A percentile compares a stretch with the other conserved stretches of the same genome.
Evolutionary conservation across 495 filamentous ascomycete species (phyloP).

Genomic region (Penicillium manginii): DNA sequence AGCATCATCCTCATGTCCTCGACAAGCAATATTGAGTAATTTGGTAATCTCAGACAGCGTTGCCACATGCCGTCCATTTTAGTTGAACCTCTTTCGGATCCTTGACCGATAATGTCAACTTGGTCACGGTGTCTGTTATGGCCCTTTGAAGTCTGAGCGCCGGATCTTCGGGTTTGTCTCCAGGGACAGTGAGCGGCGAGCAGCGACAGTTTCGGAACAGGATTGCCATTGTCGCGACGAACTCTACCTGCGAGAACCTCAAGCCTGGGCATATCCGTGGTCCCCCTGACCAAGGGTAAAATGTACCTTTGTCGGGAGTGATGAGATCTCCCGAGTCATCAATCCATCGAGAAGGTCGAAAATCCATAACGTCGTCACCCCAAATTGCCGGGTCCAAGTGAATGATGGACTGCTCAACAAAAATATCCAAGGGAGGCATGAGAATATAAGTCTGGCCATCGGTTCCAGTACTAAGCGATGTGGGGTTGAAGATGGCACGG

Average conservation of each 20-base stretch:
- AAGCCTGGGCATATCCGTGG: constrained; percentile 50
- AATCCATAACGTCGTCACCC: constrained; percentile 39
- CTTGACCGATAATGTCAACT: neutral
- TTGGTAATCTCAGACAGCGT: neutral
- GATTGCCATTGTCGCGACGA: constrained; percentile 48
- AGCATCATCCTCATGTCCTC: too few species aligned
- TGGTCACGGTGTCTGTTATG: neutral
- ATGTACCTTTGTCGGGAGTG: constrained; percentile 39
- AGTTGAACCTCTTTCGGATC: neutral
- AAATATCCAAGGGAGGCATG: constrained; percentile 27
- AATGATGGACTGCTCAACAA: constrained; percentile 42
- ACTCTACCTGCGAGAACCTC: constrained; percentile 58
- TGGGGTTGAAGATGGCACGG: constrained; percentile 36
- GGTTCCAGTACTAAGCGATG: constrained; percentile 27
- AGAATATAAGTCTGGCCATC: constrained; percentile 28
- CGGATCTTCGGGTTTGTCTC: neutral
- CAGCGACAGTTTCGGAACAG: constrained; percentile 2
- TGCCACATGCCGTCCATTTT: neutral
- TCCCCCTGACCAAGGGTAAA: constrained; percentile 54
- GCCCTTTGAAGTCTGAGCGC: neutral
- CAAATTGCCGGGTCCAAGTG: constrained; percentile 36
- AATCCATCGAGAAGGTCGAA: constrained; percentile 53
- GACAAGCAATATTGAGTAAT: too few species aligned
- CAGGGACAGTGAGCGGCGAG: neutral
- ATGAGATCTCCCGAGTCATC: constrained; percentile 27